These are phyloP conservation scores for Alternaria sp. DNA, from an alignment of 2,329 filamentous ascomycete species.

Conservation along the genomic window DNA sequence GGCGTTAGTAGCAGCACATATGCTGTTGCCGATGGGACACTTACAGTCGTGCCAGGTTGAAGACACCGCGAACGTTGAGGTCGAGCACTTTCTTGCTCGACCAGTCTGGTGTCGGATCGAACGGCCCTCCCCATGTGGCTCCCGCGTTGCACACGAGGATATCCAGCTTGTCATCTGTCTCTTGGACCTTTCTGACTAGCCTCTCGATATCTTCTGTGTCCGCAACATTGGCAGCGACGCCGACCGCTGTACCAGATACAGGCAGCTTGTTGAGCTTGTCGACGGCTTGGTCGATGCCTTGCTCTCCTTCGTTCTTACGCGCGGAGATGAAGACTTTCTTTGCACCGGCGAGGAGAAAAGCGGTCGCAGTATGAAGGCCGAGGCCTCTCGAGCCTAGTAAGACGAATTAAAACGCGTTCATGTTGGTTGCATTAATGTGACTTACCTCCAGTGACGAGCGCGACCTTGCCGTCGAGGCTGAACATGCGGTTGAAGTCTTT, in stretches of 20 bases:
- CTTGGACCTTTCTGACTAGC: conserved; percentile 40
- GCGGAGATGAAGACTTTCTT: conserved; percentile 49
- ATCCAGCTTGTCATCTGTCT: conserved; percentile 42
- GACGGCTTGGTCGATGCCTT: conserved; percentile 49
- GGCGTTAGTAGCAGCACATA: neutral
- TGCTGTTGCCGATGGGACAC: conserved; percentile 1
- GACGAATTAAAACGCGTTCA: neutral
- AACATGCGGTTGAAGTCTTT: conserved; percentile 44
- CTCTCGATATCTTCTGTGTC: conserved; percentile 45
- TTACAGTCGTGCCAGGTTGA: conserved; percentile 47
- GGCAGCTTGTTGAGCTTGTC: conserved; percentile 47
- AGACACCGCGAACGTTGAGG: conserved; percentile 49
- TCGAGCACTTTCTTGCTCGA: conserved; percentile 47
- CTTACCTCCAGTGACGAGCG: conserved; percentile 45
- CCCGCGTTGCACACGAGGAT: conserved; percentile 51
- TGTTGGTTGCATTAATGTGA: neutral
- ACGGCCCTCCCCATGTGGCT: conserved; percentile 48
- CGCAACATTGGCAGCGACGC: conserved; percentile 48
- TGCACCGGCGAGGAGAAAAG: conserved; percentile 50
- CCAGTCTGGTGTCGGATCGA: conserved; percentile 47
- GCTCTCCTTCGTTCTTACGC: conserved; percentile 45
- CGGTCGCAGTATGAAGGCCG: conserved; percentile 48
- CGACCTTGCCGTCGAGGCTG: conserved; percentile 46
- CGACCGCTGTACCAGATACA: conserved; percentile 42
- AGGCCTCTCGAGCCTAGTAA: conserved; percentile 48